Conservation (phyloP, 2,329 filamentous ascomycete genomes). For the Teratosphaeria epicoccoides region DNA sequence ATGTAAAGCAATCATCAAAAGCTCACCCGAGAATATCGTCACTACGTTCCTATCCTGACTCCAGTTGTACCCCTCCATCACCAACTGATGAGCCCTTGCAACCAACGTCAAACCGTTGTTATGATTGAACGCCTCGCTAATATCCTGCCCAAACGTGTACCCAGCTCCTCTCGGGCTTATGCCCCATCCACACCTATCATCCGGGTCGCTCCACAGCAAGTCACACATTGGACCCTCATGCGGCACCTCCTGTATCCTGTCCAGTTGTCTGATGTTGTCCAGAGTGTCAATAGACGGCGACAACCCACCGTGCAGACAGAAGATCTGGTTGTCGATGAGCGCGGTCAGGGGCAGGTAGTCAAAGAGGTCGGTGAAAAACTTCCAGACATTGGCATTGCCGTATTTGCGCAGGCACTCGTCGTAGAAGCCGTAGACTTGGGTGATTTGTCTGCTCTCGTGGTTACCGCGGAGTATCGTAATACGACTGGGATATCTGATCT, state of each 20-base stretch:
- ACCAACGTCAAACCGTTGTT: slow-evolving; percentile 96
- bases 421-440: slow-evolving; percentile 98
- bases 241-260: slow-evolving; percentile 95
- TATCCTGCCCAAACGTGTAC: slow-evolving; percentile 72
- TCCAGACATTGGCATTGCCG: slow-evolving; percentile 98
- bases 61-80: slow-evolving; percentile 99
- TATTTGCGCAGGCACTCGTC: slow-evolving; percentile 98
- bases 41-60: slow-evolving; percentile 97
- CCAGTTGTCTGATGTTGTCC: slow-evolving; percentile 88
- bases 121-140: slow-evolving; percentile 97
- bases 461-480: slow-evolving; percentile 98
- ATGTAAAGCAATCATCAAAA: slow-evolving; percentile 12
- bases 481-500: slow-evolving; percentile 93
- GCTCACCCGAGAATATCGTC: slow-evolving; percentile 88
- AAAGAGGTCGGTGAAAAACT: slow-evolving; percentile 97
- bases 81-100: slow-evolving; percentile 90
- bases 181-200: slow-evolving; percentile 71
- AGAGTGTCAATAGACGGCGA: slow-evolving; percentile 93
- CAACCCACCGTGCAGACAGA: slow-evolving; percentile 93
- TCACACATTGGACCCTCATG: slow-evolving; percentile 99
- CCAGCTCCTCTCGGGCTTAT: slow-evolving; percentile 56
- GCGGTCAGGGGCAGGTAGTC: slow-evolving; percentile 96
- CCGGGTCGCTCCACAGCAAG: slow-evolving; percentile 93
- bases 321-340: slow-evolving; percentile 97
- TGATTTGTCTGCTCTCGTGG: slow-evolving; percentile 98